Evolutionary conservation across 2,329 filamentous ascomycete species (phyloP).

Genomic region (Colletotrichum agaves): DNA sequence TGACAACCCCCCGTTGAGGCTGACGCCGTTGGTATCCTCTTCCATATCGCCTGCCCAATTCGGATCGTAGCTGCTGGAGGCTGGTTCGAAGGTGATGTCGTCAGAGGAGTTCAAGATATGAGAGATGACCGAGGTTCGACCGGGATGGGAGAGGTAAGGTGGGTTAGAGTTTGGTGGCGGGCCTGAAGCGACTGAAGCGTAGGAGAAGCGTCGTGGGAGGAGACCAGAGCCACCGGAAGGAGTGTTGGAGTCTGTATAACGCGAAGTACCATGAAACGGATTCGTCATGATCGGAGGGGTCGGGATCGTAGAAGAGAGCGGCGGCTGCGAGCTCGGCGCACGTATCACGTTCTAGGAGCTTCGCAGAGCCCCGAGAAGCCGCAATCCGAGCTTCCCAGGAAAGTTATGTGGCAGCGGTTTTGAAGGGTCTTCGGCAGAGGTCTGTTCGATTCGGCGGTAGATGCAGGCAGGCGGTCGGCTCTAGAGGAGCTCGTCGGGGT

Average conservation of each 20-base stretch:
- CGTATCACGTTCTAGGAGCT: constrained; percentile 32
- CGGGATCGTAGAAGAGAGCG: constrained; percentile 22
- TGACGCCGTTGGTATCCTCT: constrained; percentile 44
- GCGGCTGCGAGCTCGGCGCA: constrained; percentile 31
- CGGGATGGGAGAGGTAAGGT: constrained; percentile 50
- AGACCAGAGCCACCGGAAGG: constrained; percentile 44
- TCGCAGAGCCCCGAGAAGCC: constrained; percentile 32
- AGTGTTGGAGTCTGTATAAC: constrained; percentile 47
- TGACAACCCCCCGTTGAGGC: constrained; percentile 41
- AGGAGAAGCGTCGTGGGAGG: constrained; percentile 51
- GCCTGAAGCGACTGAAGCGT: constrained; percentile 55
- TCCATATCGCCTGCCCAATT: constrained; percentile 47
- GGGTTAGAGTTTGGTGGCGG: constrained; percentile 48
- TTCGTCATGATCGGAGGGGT: constrained; percentile 53
- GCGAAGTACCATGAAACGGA: constrained; percentile 51
- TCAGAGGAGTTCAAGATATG: constrained; percentile 65
- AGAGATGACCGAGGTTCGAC: constrained; percentile 58
- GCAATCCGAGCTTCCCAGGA: constrained; percentile 26
- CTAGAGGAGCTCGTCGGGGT: constrained; percentile 11
- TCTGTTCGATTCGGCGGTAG: constrained; percentile 6
- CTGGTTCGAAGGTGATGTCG: constrained; percentile 49
- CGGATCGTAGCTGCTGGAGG: constrained; percentile 40
- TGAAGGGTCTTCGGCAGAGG: background rate
- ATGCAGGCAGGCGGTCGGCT: constrained; percentile 3
- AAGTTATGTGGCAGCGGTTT: background rate